Percentiles rank a stretch among this genome's conserved stretches.
Conservation (phyloP, 352 stramenopile species). For the Pythium utonaiense region DNA sequence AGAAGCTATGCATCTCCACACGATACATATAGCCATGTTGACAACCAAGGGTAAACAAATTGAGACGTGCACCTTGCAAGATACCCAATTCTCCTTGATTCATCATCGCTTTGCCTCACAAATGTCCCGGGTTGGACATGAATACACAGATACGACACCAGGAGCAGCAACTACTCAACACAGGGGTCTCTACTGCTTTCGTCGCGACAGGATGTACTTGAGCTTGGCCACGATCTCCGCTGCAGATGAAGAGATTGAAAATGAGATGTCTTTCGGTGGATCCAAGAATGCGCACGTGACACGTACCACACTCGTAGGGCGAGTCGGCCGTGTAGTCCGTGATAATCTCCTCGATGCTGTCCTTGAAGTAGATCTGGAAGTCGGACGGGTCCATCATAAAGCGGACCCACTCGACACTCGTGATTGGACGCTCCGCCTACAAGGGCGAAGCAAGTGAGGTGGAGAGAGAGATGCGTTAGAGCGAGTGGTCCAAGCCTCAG, state of each 20-base stretch:
- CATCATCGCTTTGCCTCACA: too few relatives aligned
- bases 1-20: neutral
- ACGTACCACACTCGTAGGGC: conserved; percentile 86
- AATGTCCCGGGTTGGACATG: too few relatives aligned
- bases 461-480: neutral
- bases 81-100: conserved; percentile 3
- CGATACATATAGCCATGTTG: conserved; percentile 14
- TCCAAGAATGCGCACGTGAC: neutral
- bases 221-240: conserved; percentile 88
- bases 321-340: conserved; percentile 88
- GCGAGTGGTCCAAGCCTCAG: neutral
- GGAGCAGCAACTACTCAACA: too few relatives aligned
- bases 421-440: conserved; percentile 82
- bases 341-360: conserved; percentile 85
- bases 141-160: neutral
- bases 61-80: conserved; percentile 74
- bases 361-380: conserved; percentile 89
- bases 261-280: neutral
- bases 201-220: conserved; percentile 87
- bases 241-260: conserved; percentile 19
- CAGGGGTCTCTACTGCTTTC: conserved; percentile 58
- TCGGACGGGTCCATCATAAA: conserved; percentile 84
- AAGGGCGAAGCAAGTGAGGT: conserved; percentile 7
- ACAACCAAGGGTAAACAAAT: conserved; percentile 41
- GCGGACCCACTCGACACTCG: conserved; percentile 81